Percentiles rank a stretch among this genome's conserved stretches.
Conservation (phyloP, 2,329 filamentous ascomycete species). For the Aspergillus vadensis region DNA sequence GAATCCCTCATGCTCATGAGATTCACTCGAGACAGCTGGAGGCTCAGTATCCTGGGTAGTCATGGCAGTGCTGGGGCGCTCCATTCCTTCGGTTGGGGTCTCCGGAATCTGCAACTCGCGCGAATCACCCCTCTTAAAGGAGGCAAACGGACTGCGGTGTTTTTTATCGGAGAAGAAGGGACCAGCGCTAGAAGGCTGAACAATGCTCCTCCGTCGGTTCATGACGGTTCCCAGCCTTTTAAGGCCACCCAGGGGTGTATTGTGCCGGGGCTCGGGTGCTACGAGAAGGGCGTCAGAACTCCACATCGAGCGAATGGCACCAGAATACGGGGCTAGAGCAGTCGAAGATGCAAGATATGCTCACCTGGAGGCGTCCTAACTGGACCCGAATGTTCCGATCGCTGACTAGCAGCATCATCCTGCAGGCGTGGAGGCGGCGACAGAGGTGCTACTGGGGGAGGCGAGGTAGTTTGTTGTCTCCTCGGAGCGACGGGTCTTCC, state of each 20-base stretch:
- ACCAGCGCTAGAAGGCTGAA: slow-evolving; percentile 35
- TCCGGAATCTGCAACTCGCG: slow-evolving; percentile 42
- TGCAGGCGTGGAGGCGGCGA: slow-evolving; percentile 44
- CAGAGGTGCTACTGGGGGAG: slow-evolving; percentile 35
- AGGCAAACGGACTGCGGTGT: slow-evolving; percentile 44
- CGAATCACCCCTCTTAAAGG: slow-evolving; percentile 46
- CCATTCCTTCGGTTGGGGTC: slow-evolving; percentile 31
- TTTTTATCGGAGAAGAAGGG: slow-evolving; percentile 43
- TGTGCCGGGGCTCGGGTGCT: slow-evolving; percentile 44
- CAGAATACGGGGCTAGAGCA: neutral
- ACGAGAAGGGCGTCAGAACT: slow-evolving; percentile 10
- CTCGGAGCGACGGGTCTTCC: slow-evolving; percentile 35
- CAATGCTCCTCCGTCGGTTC: slow-evolving; percentile 49
- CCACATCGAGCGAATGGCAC: neutral
- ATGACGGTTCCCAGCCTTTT: slow-evolving; percentile 52
- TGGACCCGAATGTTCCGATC: slow-evolving; percentile 52
- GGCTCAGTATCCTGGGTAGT: slow-evolving; percentile 30
- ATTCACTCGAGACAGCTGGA: slow-evolving; percentile 29
- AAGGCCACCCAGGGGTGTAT: slow-evolving; percentile 47
- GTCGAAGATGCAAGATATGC: slow-evolving; percentile 19
- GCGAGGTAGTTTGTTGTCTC: slow-evolving; percentile 25
- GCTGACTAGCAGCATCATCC: slow-evolving; percentile 59
- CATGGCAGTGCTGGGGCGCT: slow-evolving; percentile 36
- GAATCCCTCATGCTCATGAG: slow-evolving; percentile 26
- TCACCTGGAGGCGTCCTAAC: slow-evolving; percentile 39